phyloP scores from a whole-genome alignment of 495 filamentous ascomycete genomes.

The Talaromyces ruber region DNA sequence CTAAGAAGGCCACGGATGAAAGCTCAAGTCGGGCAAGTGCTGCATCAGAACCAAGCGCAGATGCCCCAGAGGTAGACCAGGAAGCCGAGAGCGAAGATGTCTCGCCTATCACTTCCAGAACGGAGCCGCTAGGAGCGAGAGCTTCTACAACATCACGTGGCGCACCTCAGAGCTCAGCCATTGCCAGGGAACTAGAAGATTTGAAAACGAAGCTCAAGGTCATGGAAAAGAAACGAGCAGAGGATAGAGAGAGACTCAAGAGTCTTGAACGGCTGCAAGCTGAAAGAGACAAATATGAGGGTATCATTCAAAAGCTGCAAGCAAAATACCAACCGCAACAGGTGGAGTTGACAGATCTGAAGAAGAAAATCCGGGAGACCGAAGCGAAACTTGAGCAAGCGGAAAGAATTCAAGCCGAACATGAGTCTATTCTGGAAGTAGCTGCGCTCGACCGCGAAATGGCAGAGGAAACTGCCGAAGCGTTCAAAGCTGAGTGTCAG shows the following conservation, averaged over 20 bases:
- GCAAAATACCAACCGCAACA: conserved; percentile 82
- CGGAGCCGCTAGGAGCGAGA: neutral
- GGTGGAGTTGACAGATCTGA: conserved; percentile 67
- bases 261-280: conserved; percentile 63
- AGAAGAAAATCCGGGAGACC: conserved; percentile 67
- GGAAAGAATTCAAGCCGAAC: conserved; percentile 67
- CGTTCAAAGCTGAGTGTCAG: conserved; percentile 72
- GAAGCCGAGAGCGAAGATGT: conserved; percentile 15
- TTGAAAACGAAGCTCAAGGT: conserved; percentile 70
- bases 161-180: conserved; percentile 24
- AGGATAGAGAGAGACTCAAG: conserved; percentile 85
- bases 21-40: conserved; percentile 18
- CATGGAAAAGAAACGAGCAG: conserved; percentile 71
- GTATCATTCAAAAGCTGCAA: conserved; percentile 85
- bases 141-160: conserved; percentile 8
- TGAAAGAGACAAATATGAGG: conserved; percentile 79
- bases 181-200: conserved; percentile 65
- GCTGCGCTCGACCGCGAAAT: conserved; percentile 87
- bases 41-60: conserved; percentile 22
- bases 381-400: conserved; percentile 58
- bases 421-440: conserved; percentile 80
- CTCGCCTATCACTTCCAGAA: neutral
- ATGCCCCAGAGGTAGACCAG: conserved; percentile 18
- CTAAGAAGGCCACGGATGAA: conserved; percentile 22
- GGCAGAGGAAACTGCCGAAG: conserved; percentile 88